Conservation (phyloP, 1,284 basidiomycete species). For the Schizophyllum amplum region DNA sequence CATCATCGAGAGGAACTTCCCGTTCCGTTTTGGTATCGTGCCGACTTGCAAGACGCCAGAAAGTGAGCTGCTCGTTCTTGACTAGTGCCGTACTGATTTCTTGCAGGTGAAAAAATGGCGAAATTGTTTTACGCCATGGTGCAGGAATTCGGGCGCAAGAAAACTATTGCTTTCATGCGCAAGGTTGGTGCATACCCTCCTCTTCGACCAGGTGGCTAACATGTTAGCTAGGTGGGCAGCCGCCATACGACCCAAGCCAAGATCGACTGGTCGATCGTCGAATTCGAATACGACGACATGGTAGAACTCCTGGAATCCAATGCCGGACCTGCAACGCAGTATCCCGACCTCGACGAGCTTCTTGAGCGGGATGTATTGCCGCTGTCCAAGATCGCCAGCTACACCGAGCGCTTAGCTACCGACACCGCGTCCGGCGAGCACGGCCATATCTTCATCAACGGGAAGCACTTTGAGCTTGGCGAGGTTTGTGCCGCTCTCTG, state of each 20-base stretch:
- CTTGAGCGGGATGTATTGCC: constrained; percentile 23
- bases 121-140: constrained; percentile 63
- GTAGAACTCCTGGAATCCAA: constrained; percentile 2
- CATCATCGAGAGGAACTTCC: constrained; percentile 66
- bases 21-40: constrained; percentile 79
- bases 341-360: constrained; percentile 32
- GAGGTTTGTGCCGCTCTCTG: constrained; percentile 44
- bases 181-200: constrained; percentile 31
- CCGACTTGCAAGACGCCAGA: constrained; percentile 59
- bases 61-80: constrained; percentile 26
- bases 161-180: constrained; percentile 53
- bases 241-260: neutral
- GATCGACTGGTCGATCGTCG: constrained; percentile 8
- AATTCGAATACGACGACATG: constrained; percentile 1
- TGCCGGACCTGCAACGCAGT: constrained; percentile 13
- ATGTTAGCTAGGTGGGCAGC: neutral
- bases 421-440: constrained; percentile 26
- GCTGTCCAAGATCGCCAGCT: constrained; percentile 35
- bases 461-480: constrained; percentile 65
- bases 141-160: constrained; percentile 52
- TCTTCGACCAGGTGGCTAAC: constrained; percentile 3
- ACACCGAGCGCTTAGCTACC: constrained; percentile 46
- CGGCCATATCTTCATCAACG: constrained; percentile 83
- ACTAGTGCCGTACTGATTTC: neutral
- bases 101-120: constrained; percentile 60